phyloP scores from a whole-genome alignment of 495 filamentous ascomycete species.

The Sabuloglossum arenarium region DNA sequence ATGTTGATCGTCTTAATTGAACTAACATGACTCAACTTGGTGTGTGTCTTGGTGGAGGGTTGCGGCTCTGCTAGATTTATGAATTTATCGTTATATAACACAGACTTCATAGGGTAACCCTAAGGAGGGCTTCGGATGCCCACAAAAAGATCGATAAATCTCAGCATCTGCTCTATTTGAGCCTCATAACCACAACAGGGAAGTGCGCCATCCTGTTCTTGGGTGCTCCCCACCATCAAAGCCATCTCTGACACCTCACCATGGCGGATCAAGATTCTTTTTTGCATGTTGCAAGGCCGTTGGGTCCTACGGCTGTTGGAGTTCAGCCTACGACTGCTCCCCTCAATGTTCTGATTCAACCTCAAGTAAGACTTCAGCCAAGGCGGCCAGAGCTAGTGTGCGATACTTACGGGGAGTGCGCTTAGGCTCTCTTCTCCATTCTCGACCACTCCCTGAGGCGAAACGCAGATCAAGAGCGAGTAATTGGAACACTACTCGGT shows the following conservation, averaged over 20 bases:
- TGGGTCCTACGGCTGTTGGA: constrained; percentile 59
- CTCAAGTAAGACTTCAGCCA: constrained; percentile 44
- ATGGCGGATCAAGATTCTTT: constrained; percentile 80
- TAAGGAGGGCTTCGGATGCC: background rate
- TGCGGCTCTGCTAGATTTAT: background rate
- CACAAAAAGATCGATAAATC: background rate
- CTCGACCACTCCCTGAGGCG: constrained; percentile 89
- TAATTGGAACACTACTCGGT: constrained; percentile 89
- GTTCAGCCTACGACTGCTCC: constrained; percentile 70
- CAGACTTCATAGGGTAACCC: too few species aligned
- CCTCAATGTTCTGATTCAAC: constrained; percentile 81
- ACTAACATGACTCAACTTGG: background rate
- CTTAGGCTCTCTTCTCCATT: constrained; percentile 82
- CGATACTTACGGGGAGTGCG: constrained; percentile 1
- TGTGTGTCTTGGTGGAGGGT: background rate
- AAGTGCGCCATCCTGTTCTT: background rate
- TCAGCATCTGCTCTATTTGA: background rate
- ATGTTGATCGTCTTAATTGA: background rate
- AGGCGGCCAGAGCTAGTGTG: background rate
- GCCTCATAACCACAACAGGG: background rate
- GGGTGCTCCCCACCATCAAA: constrained; percentile 3
- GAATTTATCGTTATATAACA: too few species aligned
- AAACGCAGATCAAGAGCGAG: constrained; percentile 73
- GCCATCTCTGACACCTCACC: constrained; percentile 16
- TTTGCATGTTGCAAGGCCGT: constrained; percentile 79